A percentile compares a stretch with the other conserved stretches of the same genome.
Evolutionary conservation across 1,284 basidiomycete genomes (phyloP).

Genomic region (Ustilago nuda): DNA sequence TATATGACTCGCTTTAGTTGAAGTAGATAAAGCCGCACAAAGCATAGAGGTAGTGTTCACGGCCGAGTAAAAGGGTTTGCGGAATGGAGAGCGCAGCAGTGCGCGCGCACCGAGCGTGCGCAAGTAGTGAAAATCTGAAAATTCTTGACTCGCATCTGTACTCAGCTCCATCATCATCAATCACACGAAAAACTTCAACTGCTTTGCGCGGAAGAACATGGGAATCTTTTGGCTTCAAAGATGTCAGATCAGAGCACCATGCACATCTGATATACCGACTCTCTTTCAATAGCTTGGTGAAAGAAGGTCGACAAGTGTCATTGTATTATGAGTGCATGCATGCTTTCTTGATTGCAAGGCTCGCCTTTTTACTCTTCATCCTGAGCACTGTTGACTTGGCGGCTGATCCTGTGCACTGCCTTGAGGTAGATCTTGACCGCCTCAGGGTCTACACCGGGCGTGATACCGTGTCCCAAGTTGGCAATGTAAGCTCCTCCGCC

Average conservation of each 20-base stretch:
- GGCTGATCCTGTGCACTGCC: conserved; percentile 62
- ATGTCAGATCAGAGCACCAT: background rate
- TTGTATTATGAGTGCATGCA: background rate
- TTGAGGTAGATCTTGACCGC: conserved; percentile 63
- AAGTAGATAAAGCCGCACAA: too few species aligned
- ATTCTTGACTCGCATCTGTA: too few species aligned
- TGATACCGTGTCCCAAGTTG: conserved; percentile 95
- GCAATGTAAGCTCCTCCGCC: conserved; percentile 77
- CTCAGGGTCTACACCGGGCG: conserved; percentile 68
- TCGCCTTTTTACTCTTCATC: conserved; percentile 38
- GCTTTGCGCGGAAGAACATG: conserved; percentile 8
- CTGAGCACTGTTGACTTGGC: conserved; percentile 56
- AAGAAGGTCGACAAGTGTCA: conserved; percentile 1
- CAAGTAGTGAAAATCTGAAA: too few species aligned
- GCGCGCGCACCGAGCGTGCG: too few species aligned
- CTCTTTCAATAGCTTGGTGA: background rate
- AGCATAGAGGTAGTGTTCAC: too few species aligned
- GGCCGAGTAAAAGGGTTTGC: too few species aligned
- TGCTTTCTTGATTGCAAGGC: background rate
- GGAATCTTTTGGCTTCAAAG: background rate
- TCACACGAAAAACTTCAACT: too few species aligned
- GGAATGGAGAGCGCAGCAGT: too few species aligned
- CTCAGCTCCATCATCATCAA: too few species aligned
- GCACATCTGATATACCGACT: background rate
- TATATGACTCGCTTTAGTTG: background rate